phyloP scores from a whole-genome alignment of 75 land plant species.

The Selaginella tamariscina region DNA sequence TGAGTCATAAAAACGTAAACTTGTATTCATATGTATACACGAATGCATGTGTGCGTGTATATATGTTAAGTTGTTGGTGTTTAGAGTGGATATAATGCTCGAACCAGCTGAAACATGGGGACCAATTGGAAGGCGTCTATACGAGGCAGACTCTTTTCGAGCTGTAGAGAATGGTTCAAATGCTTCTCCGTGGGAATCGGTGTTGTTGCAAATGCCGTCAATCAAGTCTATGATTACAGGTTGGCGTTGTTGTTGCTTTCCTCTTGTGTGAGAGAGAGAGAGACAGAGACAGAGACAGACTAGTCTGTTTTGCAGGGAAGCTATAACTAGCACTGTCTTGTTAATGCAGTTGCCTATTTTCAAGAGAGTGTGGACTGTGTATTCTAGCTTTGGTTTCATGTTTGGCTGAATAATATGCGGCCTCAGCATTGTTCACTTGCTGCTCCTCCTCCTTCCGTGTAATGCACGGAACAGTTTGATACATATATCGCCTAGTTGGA shows the following conservation, averaged over 20 bases:
- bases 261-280: no score
- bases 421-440: background rate
- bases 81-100: constrained; percentile 15
- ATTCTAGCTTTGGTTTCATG: constrained; percentile 1
- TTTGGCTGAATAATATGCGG: background rate
- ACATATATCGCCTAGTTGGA: no score
- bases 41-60: no score
- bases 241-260: no score
- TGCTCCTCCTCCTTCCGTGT: no score
- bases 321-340: background rate
- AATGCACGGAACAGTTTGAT: no score
- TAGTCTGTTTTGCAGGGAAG: constrained; percentile 17
- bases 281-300: no score
- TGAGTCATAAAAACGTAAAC: no score
- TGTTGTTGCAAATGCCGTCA: constrained; percentile 12
- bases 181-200: constrained; percentile 13
- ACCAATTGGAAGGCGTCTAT: background rate
- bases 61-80: no score
- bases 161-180: constrained; percentile 17
- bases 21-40: no score
- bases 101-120: constrained; percentile 17
- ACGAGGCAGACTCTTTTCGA: constrained; percentile 7
- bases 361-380: constrained; percentile 4
- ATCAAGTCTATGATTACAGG: constrained; percentile 15
- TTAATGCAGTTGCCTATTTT: constrained; percentile 13